A percentile compares a stretch with the other conserved stretches of the same genome.
Conservation (phyloP, 495 filamentous ascomycete species). For the Xylaria scruposa region DNA sequence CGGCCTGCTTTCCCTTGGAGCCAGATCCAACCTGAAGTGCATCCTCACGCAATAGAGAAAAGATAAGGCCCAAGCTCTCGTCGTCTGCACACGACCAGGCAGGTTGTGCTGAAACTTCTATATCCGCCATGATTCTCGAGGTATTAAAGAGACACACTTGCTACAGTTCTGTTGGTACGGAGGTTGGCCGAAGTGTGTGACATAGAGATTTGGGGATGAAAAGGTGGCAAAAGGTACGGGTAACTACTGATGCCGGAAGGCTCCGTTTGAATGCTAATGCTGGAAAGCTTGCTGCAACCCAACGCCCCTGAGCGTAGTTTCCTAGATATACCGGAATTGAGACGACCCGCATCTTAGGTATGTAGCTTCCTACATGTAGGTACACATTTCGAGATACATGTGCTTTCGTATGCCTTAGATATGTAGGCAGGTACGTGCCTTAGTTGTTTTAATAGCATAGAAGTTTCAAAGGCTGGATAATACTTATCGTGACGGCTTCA, state of each 20-base stretch:
- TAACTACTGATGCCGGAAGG: too few species aligned
- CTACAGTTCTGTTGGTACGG: background rate
- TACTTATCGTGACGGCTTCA: too few species aligned
- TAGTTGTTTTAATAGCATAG: too few species aligned
- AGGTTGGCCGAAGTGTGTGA: too few species aligned
- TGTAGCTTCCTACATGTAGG: too few species aligned
- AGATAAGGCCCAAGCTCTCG: constrained; percentile 25
- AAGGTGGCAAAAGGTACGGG: too few species aligned
- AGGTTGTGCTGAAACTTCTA: background rate
- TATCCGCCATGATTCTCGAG: background rate
- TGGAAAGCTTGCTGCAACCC: background rate
- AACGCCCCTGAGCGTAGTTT: background rate
- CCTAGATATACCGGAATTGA: background rate
- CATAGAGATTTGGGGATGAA: too few species aligned
- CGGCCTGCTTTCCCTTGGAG: constrained; percentile 42
- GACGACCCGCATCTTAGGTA: too few species aligned
- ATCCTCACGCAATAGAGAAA: constrained; percentile 42
- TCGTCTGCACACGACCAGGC: constrained; percentile 20
- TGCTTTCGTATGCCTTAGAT: too few species aligned
- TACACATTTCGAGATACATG: too few species aligned
- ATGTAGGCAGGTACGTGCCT: too few species aligned
- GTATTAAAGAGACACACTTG: background rate
- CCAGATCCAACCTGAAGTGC: constrained; percentile 27
- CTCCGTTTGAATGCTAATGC: background rate
- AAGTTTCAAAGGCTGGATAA: too few species aligned